These are phyloP conservation scores for Asterochloris sp. DNA, from an alignment of 139 green algal genomes.

Conservation along the genomic window DNA sequence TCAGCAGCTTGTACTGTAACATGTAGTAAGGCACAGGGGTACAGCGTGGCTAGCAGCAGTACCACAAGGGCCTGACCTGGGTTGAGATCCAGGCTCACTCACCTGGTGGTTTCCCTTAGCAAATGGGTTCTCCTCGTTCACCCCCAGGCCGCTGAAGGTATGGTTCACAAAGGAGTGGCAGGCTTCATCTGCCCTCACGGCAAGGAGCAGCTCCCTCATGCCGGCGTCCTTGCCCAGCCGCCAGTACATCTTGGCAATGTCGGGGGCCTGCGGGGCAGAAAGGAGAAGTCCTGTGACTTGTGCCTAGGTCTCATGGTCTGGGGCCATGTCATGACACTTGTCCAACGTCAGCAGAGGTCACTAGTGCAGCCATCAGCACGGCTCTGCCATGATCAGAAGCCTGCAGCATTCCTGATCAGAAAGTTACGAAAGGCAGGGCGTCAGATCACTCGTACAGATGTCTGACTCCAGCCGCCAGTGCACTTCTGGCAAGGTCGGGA, in stretches of 20 bases:
- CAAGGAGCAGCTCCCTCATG: slow-evolving; percentile 72
- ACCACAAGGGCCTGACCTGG: neutral
- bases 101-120: slow-evolving; percentile 14
- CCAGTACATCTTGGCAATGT: slow-evolving; percentile 59
- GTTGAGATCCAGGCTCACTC: neutral
- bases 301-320: too few species aligned
- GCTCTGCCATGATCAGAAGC: too few species aligned
- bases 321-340: too few species aligned
- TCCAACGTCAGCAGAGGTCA: too few species aligned
- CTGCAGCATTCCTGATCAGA: too few species aligned
- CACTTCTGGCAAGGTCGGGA: too few species aligned
- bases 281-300: neutral
- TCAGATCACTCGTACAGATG: too few species aligned
- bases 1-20: too few species aligned
- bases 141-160: slow-evolving; percentile 55
- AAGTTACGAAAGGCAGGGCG: too few species aligned
- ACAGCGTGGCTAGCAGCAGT: neutral
- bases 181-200: slow-evolving; percentile 42
- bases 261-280: slow-evolving; percentile 17
- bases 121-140: slow-evolving; percentile 67
- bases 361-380: too few species aligned
- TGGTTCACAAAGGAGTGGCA: slow-evolving; percentile 91
- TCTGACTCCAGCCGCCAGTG: too few species aligned
- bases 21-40: too few species aligned
- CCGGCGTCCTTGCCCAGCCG: slow-evolving; percentile 42